Percentiles rank a stretch among this genome's conserved stretches.
phyloP scores from a whole-genome alignment of 1,284 basidiomycete genomes.

The Sporisorium graminicola region DNA sequence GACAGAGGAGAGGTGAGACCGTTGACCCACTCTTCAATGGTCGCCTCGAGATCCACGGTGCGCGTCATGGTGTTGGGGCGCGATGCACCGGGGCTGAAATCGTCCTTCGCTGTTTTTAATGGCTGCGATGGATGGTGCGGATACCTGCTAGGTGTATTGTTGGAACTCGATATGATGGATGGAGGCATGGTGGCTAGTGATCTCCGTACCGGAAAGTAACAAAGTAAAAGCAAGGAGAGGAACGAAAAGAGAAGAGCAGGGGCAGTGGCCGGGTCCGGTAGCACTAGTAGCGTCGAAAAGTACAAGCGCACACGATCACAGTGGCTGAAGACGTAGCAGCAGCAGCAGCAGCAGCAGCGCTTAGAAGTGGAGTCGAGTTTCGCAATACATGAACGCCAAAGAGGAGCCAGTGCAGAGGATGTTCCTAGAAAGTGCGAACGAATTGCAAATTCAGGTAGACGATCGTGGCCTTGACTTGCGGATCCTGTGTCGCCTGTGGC shows the following conservation, averaged over 20 bases:
- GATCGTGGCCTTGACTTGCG: not conserved
- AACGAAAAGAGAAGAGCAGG: not conserved
- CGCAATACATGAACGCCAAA: not conserved
- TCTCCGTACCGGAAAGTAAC: slow-evolving; percentile 1
- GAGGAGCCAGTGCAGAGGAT: not conserved
- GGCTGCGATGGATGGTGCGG: slow-evolving; percentile 11
- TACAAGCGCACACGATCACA: slow-evolving; percentile 26
- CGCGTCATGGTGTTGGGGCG: slow-evolving; percentile 33
- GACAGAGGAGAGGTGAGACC: slow-evolving; percentile 40
- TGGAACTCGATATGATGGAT: slow-evolving; percentile 18
- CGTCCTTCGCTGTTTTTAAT: slow-evolving; percentile 15
- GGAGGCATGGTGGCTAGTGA: slow-evolving; percentile 27
- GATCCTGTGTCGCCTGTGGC: not conserved
- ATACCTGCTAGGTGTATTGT: slow-evolving; percentile 2
- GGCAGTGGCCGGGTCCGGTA: not conserved
- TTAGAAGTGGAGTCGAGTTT: not conserved
- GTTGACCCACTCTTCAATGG: slow-evolving; percentile 36
- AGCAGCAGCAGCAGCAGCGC: slow-evolving; percentile 4
- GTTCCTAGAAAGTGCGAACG: not conserved
- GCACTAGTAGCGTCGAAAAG: slow-evolving; percentile 7
- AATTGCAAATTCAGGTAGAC: not conserved
- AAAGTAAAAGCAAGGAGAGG: not conserved
- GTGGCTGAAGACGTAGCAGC: not conserved
- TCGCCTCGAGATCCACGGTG: slow-evolving; percentile 21
- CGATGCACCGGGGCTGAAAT: slow-evolving; percentile 28